These are phyloP conservation scores for Teunomyces pallodes DNA, from an alignment of 805 yeast genomes.

Conservation along the genomic window DNA sequence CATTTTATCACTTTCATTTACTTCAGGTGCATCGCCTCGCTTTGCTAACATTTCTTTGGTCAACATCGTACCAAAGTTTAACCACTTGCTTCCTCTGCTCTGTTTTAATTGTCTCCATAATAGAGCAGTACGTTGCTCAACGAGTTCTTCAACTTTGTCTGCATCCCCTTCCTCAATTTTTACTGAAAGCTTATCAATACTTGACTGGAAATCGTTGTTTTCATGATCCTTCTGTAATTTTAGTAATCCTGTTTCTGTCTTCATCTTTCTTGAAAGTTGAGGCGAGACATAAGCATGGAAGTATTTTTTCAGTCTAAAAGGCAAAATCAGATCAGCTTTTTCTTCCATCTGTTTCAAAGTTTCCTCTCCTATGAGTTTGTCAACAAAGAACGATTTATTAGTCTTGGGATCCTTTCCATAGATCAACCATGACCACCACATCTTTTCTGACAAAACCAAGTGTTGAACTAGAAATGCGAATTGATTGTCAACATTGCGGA, in stretches of 20 bases:
- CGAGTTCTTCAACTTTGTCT: constrained; percentile 10
- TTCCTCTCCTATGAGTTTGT: constrained; percentile 17
- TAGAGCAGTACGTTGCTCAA: constrained; percentile 27
- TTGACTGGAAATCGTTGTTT: constrained; percentile 5
- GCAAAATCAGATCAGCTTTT: constrained; percentile 18
- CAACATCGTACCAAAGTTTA: constrained; percentile 19
- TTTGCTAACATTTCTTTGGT: constrained; percentile 6
- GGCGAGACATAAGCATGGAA: constrained; percentile 44
- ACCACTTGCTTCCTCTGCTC: constrained; percentile 23
- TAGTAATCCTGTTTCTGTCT: constrained; percentile 29
- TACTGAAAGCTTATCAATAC: constrained; percentile 9
- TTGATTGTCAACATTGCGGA: constrained; percentile 23
- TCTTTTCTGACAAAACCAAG: constrained; percentile 25
- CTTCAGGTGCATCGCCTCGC: constrained; percentile 4
- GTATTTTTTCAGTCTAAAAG: constrained; percentile 33
- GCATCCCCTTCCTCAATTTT: constrained; percentile 8
- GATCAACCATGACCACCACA: constrained; percentile 42
- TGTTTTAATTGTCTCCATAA: constrained; percentile 32
- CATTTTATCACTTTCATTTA: constrained; percentile 4
- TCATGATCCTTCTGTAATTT: constrained; percentile 12
- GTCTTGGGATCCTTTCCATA: constrained; percentile 34
- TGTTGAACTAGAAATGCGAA: constrained; percentile 27
- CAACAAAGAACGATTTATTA: constrained; percentile 26
- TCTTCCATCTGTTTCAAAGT: constrained; percentile 19
- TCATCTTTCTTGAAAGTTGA: constrained; percentile 41